Conservation (phyloP, 2,329 filamentous ascomycete genomes). For the Fusarium neocosmosporiellum region DNA sequence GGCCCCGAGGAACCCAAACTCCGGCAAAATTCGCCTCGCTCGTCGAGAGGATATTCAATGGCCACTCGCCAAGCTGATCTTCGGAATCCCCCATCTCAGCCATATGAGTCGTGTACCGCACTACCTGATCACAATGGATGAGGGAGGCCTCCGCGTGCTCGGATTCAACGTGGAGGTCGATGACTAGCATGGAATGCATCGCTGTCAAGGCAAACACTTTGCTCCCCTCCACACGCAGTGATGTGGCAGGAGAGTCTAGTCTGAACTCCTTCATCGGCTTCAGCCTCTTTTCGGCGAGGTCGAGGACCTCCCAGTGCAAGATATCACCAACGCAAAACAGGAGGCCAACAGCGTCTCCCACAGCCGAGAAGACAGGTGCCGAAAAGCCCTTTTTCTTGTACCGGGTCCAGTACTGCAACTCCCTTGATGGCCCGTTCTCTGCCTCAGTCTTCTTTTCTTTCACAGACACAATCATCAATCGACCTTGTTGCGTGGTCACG, state of each 20-base stretch:
- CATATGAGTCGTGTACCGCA: constrained; percentile 58
- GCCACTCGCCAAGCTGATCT: constrained; percentile 46
- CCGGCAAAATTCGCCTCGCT: constrained; percentile 59
- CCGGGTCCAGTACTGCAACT: constrained; percentile 64
- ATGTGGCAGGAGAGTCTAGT: constrained; percentile 65
- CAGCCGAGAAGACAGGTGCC: constrained; percentile 66
- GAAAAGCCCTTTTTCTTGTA: constrained; percentile 59
- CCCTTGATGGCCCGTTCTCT: constrained; percentile 25
- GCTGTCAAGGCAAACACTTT: constrained; percentile 64
- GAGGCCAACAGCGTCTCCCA: constrained; percentile 65
- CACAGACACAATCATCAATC: constrained; percentile 67
- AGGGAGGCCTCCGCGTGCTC: constrained; percentile 51
- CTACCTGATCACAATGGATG: constrained; percentile 59
- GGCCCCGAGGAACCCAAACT: constrained; percentile 61
- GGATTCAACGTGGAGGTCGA: constrained; percentile 58
- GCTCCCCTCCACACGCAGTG: constrained; percentile 59
- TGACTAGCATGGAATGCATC: constrained; percentile 66
- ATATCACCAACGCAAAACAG: constrained; percentile 65
- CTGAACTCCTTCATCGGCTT: constrained; percentile 58
- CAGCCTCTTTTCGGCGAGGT: constrained; percentile 63
- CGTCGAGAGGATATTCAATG: constrained; percentile 62
- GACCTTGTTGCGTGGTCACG: constrained; percentile 65
- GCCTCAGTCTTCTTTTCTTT: constrained; percentile 40
- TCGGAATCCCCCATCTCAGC: constrained; percentile 55
- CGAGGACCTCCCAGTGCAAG: constrained; percentile 68